Base-by-base conservation (phyloP, 169 alveolate genomes). In the Babesia bigemina region DNA sequence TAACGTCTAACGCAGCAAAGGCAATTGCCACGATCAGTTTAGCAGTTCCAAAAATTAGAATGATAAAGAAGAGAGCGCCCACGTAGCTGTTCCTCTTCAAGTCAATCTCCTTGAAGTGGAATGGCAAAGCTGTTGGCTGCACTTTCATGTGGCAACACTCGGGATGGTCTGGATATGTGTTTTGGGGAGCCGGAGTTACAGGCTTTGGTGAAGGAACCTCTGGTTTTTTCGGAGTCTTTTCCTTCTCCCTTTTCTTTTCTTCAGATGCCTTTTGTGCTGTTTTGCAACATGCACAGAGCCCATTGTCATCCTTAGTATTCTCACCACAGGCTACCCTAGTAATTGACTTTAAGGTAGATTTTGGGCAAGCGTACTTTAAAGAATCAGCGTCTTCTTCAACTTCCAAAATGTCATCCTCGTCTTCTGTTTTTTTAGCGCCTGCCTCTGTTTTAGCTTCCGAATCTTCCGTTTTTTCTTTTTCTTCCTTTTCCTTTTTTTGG, bases 141-240 rank as follows among this genome's bases (percentile, higher is more conserved):
- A 79, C 75, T 60, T 79, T 79, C 57, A 79, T 67, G 13, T 63
- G 77, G 44, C 84, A 67, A 55, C 87, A 79, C 16, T 36, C 48
- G 21, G 72, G 70, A 3, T 63, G 21, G 8, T 16, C 9, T 19
- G 24, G 26, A 24, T 24, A 3, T 3, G 14, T 36, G 0, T 55
- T 50, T 3, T 13, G 1, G 13, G 66, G 14, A 16, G 29, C 4
- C 56, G 19, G 26, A 2, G n/a, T 13, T 2, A 4, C 44, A 49
- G 62, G 36, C 12, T 22, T 36, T 36, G 33, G 48, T 42, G 50
- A 28, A 4, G 36, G 50, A 14, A n/a, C 9, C 69, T 22, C 16
- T n/a, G 9, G 69, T 60, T 61, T 1, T 14, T 49, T 61, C 22
- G 21, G 33, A 13, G 6, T 6, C 6, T 33, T 33, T 33, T 33